Evolutionary conservation across 768 basidiomycete species (phyloP), one percentile per base, ranked within the genome.

Genomic region (Naganishia randhawae): DNA sequence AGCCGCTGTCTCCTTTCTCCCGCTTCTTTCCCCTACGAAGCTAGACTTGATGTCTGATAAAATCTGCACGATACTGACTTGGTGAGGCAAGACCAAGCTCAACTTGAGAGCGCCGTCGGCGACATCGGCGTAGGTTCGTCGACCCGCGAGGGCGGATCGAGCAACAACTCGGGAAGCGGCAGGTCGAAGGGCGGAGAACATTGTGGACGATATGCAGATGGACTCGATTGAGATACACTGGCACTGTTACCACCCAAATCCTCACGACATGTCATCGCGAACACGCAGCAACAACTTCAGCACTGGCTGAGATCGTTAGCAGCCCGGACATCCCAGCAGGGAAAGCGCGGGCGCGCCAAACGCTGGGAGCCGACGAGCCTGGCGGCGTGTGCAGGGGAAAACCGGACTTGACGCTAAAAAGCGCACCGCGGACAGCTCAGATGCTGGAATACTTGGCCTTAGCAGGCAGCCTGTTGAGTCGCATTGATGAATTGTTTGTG

Each of bases 21-120:
- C 5, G 37, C 10, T 33, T 22, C 50, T 32, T 10, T 29, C 19
- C 48, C 19, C n/a, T 2, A 39, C 25, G 3, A 42, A 42, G 32
- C 51, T n/a, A n/a, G n/a, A n/a, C 32, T 25, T 25, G 31, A 31
- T 37, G 17, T 31, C 31, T 17, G 16, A 31, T 29, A 25, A 13
- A 32, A 62, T 51, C 16, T n/a, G 4, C 14, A 45, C 39, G 14
- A 10, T 3, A 84, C 86, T 66, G 67, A 95, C 96, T 85, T 96
- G 88, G 82, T 98, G 94, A 63, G 96, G 96, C 68, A 99, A 87
- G 63, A 90, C 90, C 75, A 99, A 84, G 22, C 92, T 92, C 69
- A 99, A 88, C 75, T 88, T 90, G 72, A 99, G 87, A 83, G 92
- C 94, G 82, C 91, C 91, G 66, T 78, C 76, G 52, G 85, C 85